phyloP scores from a whole-genome alignment of 2,329 filamentous ascomycete genomes.

The Huntiella omanensis region DNA sequence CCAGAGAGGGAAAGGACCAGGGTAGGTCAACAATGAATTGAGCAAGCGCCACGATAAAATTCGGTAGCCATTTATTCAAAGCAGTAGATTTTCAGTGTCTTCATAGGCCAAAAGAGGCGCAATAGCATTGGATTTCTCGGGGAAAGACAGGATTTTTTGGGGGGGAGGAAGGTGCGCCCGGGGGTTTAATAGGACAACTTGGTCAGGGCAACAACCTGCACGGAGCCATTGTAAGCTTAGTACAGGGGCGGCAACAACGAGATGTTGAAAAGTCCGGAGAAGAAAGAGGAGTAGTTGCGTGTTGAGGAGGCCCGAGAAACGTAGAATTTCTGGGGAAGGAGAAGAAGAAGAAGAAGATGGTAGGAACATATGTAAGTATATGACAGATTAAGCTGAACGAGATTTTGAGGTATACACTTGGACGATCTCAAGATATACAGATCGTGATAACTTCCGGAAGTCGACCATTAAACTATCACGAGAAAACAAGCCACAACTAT shows the following conservation, averaged over 20 bases:
- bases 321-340: neutral
- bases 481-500: too few relatives aligned
- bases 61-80: too few relatives aligned
- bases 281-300: neutral
- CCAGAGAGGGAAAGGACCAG: slow-evolving; percentile 2
- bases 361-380: neutral
- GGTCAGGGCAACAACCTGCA: slow-evolving; percentile 4
- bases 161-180: slow-evolving; percentile 6
- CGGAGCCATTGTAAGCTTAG: slow-evolving; percentile 3
- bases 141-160: too few relatives aligned
- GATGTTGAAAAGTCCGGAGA: neutral
- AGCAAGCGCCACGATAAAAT: too few relatives aligned
- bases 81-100: too few relatives aligned
- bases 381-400: neutral
- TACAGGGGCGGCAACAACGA: neutral
- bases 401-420: too few relatives aligned
- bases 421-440: neutral
- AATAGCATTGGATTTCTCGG: too few relatives aligned
- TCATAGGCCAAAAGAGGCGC: too few relatives aligned
- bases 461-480: too few relatives aligned
- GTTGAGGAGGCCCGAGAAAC: too few relatives aligned
- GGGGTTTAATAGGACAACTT: slow-evolving; percentile 8
- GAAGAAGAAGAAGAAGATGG: neutral
- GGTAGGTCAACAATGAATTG: neutral
- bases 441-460: neutral